These are phyloP conservation scores for Pulicaria dysenterica DNA, from an alignment of 129 eudicot species.

Conservation along the genomic window DNA sequence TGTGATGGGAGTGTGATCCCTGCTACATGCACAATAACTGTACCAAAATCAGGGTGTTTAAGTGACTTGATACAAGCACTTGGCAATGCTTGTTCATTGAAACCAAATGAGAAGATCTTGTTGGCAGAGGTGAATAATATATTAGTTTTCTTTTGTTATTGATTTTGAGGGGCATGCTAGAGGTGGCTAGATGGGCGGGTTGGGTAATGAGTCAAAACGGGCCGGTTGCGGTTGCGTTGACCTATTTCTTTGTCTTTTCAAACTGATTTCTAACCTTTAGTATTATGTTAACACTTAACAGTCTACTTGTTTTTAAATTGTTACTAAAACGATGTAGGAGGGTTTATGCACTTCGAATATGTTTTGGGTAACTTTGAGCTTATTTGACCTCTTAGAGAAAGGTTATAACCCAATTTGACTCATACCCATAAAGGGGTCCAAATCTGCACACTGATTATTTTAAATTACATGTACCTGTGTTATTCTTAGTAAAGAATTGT, in stretches of 20 bases:
- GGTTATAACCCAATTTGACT: not conserved
- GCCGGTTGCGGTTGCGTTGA: not conserved
- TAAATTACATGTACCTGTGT: not conserved
- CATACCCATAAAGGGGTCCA: not conserved
- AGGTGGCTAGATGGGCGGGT: constrained; percentile 6
- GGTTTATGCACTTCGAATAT: constrained; percentile 1
- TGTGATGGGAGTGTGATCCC: constrained; percentile 84
- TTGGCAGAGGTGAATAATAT: constrained; percentile 70
- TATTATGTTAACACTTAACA: not conserved
- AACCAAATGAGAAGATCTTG: constrained; percentile 74
- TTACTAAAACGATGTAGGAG: not conserved
- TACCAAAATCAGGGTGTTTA: constrained; percentile 80
- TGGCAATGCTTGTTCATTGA: constrained; percentile 63
- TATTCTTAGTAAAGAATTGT: not conserved
- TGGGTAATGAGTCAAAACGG: not conserved
- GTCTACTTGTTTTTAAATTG: not conserved
- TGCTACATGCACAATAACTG: constrained; percentile 65
- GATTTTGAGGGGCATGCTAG: constrained; percentile 4
- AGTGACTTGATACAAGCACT: constrained; percentile 81
- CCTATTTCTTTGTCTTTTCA: not conserved
- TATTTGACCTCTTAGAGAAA: constrained; percentile 1
- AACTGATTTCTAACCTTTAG: not conserved
- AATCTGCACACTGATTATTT: not conserved
- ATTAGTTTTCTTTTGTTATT: constrained; percentile 1
- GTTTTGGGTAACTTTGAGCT: not conserved